phyloP scores from a whole-genome alignment of 1,139 yeast species.

The Pichia sp. region DNA sequence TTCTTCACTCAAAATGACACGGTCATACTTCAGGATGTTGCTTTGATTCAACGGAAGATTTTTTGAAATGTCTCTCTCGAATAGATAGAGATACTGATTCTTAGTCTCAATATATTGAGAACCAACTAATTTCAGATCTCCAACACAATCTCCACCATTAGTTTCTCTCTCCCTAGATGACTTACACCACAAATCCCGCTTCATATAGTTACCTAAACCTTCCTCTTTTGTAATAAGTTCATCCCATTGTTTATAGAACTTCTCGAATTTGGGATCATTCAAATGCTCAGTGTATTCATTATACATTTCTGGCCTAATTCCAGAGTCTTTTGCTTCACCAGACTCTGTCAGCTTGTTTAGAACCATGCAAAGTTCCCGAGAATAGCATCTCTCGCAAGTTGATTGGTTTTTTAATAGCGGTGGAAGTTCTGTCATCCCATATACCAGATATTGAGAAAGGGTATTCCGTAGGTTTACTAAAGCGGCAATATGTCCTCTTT shows the following conservation, averaged over 20 bases:
- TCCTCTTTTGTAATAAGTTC: constrained; percentile 69
- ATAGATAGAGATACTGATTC: constrained; percentile 39
- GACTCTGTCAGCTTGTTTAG: constrained; percentile 52
- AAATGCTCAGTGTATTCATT: constrained; percentile 46
- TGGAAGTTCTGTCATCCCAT: constrained; percentile 50
- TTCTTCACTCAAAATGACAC: constrained; percentile 72
- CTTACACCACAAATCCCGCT: constrained; percentile 64
- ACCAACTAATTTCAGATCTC: constrained; percentile 35
- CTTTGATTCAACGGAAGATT: constrained; percentile 30
- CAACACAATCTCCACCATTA: constrained; percentile 52
- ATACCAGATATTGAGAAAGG: constrained; percentile 52
- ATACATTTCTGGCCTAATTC: constrained; percentile 41
- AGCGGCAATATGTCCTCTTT: constrained; percentile 49
- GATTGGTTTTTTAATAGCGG: constrained; percentile 44
- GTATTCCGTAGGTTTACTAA: constrained; percentile 64
- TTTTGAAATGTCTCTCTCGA: constrained; percentile 31
- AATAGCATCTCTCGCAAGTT: constrained; percentile 63
- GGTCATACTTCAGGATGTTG: constrained; percentile 46
- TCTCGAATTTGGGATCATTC: constrained; percentile 33
- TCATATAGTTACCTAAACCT: constrained; percentile 42
- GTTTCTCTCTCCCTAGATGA: constrained; percentile 55
- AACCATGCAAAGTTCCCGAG: constrained; percentile 59
- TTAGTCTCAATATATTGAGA: constrained; percentile 26
- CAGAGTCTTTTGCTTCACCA: constrained; percentile 43
- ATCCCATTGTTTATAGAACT: constrained; percentile 70